Conservation (phyloP, 495 filamentous ascomycete species). For the Penicillium antarcticum region DNA sequence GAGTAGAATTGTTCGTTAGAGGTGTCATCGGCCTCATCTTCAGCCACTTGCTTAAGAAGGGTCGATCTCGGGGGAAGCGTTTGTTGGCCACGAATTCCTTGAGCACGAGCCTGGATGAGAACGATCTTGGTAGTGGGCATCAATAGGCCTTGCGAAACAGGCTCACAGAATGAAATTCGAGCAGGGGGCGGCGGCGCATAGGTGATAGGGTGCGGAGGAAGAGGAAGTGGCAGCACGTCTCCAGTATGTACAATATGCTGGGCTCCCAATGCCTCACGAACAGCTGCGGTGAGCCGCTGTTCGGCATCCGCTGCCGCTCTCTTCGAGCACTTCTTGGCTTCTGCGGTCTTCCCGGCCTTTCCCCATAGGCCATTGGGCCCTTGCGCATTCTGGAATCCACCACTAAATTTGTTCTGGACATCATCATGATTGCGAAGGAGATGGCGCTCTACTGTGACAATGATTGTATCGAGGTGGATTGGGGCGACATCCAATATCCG, state of each 20-base stretch:
- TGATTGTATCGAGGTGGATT: constrained; percentile 75
- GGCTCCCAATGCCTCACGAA: constrained; percentile 67
- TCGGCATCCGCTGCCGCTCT: constrained; percentile 48
- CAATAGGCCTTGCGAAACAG: constrained; percentile 81
- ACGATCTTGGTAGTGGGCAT: constrained; percentile 67
- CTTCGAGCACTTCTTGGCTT: constrained; percentile 36
- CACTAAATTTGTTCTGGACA: constrained; percentile 59
- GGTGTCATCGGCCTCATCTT: constrained; percentile 73
- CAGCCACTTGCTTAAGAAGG: constrained; percentile 56
- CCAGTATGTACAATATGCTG: constrained; percentile 77
- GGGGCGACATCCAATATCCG: constrained; percentile 76
- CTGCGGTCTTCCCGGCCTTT: constrained; percentile 33
- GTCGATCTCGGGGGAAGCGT: constrained; percentile 26
- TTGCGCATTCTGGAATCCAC: constrained; percentile 47
- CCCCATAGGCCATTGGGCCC: constrained; percentile 38
- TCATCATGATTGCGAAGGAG: constrained; percentile 61
- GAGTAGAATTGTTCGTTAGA: constrained; percentile 87
- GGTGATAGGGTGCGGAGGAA: constrained; percentile 85
- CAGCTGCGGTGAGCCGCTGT: constrained; percentile 68
- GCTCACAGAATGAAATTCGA: constrained; percentile 61
- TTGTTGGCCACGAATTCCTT: constrained; percentile 31
- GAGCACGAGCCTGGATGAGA: constrained; percentile 58
- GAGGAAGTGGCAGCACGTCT: constrained; percentile 77
- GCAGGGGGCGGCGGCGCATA: constrained; percentile 78
- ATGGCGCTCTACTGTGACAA: constrained; percentile 79